These are phyloP conservation scores for Aspergillus viridinutans DNA, from an alignment of 2,329 filamentous ascomycete species.

Conservation along the genomic window DNA sequence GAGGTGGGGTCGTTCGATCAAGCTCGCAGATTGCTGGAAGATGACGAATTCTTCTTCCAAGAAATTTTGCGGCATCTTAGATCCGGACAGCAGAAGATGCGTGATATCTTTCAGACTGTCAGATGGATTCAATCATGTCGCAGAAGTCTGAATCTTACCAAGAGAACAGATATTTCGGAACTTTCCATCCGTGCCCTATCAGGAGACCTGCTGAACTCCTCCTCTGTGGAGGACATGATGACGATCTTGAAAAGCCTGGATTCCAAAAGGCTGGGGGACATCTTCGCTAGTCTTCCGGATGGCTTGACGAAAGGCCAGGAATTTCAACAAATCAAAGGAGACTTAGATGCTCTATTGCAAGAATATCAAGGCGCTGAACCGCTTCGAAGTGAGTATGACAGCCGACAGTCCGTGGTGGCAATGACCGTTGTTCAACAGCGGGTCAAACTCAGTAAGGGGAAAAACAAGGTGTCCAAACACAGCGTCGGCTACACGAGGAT, in stretches of 20 bases:
- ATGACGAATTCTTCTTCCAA: slow-evolving; percentile 46
- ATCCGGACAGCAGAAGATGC: slow-evolving; percentile 38
- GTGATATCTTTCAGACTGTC: slow-evolving; percentile 31
- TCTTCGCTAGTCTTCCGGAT: slow-evolving; percentile 39
- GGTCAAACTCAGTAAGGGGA: slow-evolving; percentile 55
- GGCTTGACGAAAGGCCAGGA: slow-evolving; percentile 28
- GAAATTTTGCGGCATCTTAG: slow-evolving; percentile 37
- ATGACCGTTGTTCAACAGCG: slow-evolving; percentile 59
- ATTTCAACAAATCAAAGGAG: slow-evolving; percentile 42
- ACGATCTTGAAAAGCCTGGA: slow-evolving; percentile 49
- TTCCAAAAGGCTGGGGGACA: slow-evolving; percentile 44
- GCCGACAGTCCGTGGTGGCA: slow-evolving; percentile 54
- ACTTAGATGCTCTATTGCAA: slow-evolving; percentile 47
- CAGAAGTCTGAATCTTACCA: slow-evolving; percentile 25
- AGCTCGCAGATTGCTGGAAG: slow-evolving; percentile 47
- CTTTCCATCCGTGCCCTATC: slow-evolving; percentile 41
- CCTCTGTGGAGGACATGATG: slow-evolving; percentile 50
- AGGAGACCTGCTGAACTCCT: slow-evolving; percentile 51
- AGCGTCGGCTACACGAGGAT: slow-evolving; percentile 54
- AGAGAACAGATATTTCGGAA: slow-evolving; percentile 31
- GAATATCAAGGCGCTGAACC: slow-evolving; percentile 46
- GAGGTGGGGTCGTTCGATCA: slow-evolving; percentile 28
- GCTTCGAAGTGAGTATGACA: slow-evolving; percentile 71
- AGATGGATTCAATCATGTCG: slow-evolving; percentile 24
- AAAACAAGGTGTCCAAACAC: slow-evolving; percentile 50